Conservation (phyloP, 164 flowering plant species). For the Pachysandra terminalis region DNA sequence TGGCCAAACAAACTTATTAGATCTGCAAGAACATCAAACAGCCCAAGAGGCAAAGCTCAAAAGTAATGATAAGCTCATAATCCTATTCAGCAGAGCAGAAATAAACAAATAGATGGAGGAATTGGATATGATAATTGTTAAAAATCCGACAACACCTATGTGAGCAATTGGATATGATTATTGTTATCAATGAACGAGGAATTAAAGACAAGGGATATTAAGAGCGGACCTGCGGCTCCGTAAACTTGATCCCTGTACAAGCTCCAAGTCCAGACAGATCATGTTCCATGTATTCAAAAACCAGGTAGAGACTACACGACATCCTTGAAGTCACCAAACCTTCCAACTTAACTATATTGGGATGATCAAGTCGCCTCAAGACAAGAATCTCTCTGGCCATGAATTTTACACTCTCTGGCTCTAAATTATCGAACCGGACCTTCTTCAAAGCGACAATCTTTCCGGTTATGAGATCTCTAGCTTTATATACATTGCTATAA, state of each 20-base stretch:
- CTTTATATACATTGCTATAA: conserved; percentile 95
- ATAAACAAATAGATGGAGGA: too few relatives aligned
- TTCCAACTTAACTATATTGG: conserved; percentile 82
- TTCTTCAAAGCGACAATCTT: conserved; percentile 93
- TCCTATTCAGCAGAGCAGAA: too few relatives aligned
- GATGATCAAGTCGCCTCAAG: conserved; percentile 69
- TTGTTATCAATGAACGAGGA: too few relatives aligned
- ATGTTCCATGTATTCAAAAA: conserved; percentile 94
- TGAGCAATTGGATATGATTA: too few relatives aligned
- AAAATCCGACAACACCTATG: too few relatives aligned
- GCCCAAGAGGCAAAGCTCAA: too few relatives aligned
- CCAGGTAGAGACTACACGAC: conserved; percentile 85
- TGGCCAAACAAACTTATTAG: too few relatives aligned
- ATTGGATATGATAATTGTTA: too few relatives aligned
- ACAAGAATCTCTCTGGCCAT: conserved; percentile 93
- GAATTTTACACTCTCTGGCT: conserved; percentile 87
- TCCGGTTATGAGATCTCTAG: conserved; percentile 72
- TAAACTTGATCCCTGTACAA: conserved; percentile 59
- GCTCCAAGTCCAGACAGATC: conserved; percentile 92
- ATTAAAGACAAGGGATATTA: background rate
- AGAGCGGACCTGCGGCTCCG: conserved; percentile 72
- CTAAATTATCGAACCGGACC: conserved; percentile 87
- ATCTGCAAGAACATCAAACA: too few relatives aligned
- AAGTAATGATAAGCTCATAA: too few relatives aligned
- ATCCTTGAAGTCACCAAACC: conserved; percentile 90